Percentiles rank a stretch among this genome's conserved stretches.
phyloP scores from a whole-genome alignment of 2,329 filamentous ascomycete genomes.

The Fusarium sp. region DNA sequence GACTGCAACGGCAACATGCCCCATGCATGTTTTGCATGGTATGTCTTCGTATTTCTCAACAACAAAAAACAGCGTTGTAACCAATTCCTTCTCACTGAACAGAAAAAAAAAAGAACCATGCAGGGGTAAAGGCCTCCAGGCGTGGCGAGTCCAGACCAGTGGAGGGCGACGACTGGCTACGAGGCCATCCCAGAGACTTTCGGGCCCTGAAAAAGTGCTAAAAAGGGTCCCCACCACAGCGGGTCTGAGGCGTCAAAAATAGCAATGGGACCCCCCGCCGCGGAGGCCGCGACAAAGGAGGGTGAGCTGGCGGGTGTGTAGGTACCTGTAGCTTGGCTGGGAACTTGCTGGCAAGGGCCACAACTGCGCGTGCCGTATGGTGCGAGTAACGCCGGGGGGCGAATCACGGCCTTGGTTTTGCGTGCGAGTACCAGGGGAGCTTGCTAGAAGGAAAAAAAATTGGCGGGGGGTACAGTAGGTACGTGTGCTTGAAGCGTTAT shows the following conservation, averaged over 20 bases:
- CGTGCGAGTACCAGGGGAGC: neutral
- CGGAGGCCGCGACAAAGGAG: conserved; percentile 30
- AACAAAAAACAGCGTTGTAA: neutral
- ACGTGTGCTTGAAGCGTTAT: neutral
- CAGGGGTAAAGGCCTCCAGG: conserved; percentile 25
- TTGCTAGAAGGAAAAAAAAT: neutral
- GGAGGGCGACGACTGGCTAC: conserved; percentile 23
- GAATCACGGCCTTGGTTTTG: conserved; percentile 5
- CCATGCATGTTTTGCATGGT: conserved; percentile 6
- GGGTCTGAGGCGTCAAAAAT: conserved; percentile 42
- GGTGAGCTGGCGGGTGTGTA: conserved; percentile 5
- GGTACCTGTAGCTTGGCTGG: neutral
- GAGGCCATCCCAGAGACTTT: conserved; percentile 12
- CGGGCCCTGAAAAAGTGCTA: conserved; percentile 12
- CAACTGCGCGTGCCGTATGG: neutral
- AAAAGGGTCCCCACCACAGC: conserved; percentile 23
- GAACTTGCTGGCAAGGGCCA: neutral
- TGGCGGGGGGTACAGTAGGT: neutral
- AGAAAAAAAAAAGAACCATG: conserved; percentile 17
- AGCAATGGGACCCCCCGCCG: conserved; percentile 35
- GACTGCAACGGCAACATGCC: neutral
- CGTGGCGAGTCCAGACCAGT: conserved; percentile 22
- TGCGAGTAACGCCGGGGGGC: neutral
- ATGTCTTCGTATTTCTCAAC: conserved; percentile 27
- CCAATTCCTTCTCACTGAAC: neutral